Evolutionary conservation across 148 eudicot species (phyloP).

Genomic region (Chenopodium suecicum): DNA sequence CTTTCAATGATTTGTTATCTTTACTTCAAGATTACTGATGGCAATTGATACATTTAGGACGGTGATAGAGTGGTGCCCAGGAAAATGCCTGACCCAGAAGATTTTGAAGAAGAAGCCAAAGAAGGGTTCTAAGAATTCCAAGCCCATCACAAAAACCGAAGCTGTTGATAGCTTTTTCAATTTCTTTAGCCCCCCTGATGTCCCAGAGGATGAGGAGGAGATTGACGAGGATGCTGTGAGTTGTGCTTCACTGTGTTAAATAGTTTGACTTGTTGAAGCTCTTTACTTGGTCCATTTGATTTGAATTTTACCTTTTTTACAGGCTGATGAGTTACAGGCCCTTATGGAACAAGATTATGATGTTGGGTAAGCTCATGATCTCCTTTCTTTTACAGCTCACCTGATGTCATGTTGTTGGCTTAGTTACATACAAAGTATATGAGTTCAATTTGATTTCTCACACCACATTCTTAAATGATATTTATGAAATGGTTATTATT

Average conservation of each 20-base stretch:
- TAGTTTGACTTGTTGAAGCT: background rate
- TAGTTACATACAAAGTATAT: background rate
- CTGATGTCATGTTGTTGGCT: background rate
- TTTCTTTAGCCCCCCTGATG: constrained; percentile 87
- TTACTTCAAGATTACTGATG: background rate
- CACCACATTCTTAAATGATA: too few species aligned
- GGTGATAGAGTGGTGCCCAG: constrained; percentile 82
- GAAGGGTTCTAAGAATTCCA: constrained; percentile 78
- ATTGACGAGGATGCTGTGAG: constrained; percentile 76
- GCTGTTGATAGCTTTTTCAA: constrained; percentile 82
- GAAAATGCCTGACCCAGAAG: constrained; percentile 89
- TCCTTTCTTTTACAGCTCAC: background rate
- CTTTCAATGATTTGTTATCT: background rate
- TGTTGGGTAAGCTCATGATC: constrained; percentile 58
- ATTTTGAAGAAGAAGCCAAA: constrained; percentile 76
- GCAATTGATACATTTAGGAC: constrained; percentile 43
- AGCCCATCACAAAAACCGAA: constrained; percentile 72
- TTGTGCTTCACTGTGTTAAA: background rate
- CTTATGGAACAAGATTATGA: constrained; percentile 94
- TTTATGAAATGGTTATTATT: background rate
- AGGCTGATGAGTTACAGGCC: constrained; percentile 88
- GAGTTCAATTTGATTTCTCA: background rate
- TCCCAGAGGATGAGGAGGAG: constrained; percentile 79
- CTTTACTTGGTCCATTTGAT: background rate
- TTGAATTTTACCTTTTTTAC: background rate